These are phyloP conservation scores for Phlebiopsis flavidoalba DNA, from an alignment of 768 basidiomycete genomes.

Conservation along the genomic window DNA sequence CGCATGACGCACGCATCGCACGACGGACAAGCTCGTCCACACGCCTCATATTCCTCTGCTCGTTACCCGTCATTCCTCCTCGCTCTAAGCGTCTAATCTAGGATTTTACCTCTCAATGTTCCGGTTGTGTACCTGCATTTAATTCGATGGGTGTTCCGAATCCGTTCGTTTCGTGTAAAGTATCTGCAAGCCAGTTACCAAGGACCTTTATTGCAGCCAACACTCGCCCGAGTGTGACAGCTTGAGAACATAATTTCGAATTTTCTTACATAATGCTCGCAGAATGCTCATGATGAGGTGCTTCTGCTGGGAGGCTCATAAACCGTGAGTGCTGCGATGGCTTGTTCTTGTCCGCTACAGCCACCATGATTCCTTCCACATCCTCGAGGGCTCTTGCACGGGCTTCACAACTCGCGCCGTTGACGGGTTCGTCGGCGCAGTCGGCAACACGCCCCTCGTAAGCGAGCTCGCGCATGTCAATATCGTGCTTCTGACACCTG, in stretches of 20 bases:
- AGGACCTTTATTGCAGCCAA: background rate
- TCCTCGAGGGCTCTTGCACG: constrained; percentile 18
- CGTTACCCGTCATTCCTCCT: constrained; percentile 12
- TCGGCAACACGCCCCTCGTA: constrained; percentile 93
- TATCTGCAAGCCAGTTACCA: background rate
- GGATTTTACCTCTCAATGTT: constrained; percentile 18
- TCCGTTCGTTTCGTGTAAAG: constrained; percentile 1
- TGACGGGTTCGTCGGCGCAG: constrained; percentile 79
- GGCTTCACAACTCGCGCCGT: constrained; percentile 36
- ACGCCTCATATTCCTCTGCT: constrained; percentile 14
- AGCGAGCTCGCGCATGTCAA: constrained; percentile 19
- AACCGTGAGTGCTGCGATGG: background rate
- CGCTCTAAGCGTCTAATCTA: constrained; percentile 14
- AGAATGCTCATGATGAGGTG: constrained; percentile 17
- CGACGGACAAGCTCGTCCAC: constrained; percentile 27
- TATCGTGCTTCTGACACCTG: constrained; percentile 1
- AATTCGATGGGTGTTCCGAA: constrained; percentile 21
- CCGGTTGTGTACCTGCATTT: constrained; percentile 25
- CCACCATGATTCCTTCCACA: constrained; percentile 19
- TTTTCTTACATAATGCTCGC: background rate
- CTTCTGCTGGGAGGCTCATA: background rate
- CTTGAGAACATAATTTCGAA: constrained; percentile 6
- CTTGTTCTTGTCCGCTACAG: background rate
- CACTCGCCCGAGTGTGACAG: background rate
- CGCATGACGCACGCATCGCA: constrained; percentile 27